These are phyloP conservation scores for Naegleria gruberi DNA, from an alignment of 208 protist species.

Conservation along the genomic window DNA sequence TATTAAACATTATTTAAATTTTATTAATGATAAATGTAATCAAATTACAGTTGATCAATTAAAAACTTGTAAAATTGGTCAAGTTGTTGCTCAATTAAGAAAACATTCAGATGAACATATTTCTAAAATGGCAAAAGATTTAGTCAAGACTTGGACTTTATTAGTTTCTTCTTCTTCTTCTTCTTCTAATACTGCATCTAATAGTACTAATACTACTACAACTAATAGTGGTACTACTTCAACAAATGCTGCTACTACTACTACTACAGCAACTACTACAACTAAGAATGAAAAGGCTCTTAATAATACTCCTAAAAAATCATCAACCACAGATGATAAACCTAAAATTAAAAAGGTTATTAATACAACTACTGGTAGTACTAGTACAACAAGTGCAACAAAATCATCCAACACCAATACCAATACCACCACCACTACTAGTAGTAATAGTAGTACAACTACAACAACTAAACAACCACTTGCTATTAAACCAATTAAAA, in stretches of 20 bases:
- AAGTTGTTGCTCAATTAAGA: neutral
- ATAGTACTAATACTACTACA: neutral
- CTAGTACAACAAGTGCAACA: neutral
- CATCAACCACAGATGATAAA: neutral
- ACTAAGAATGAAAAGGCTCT: neutral
- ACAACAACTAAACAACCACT: neutral
- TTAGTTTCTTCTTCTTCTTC: neutral
- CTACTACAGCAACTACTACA: neutral
- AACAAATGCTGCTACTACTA: neutral
- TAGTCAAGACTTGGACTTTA: neutral
- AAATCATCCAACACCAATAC: neutral
- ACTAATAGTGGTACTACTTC: neutral
- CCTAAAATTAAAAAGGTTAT: neutral
- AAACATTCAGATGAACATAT: neutral
- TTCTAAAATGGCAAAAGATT: no score
- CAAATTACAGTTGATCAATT: neutral
- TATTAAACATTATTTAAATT: neutral
- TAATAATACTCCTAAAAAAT: neutral
- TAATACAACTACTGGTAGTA: neutral
- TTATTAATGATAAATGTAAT: neutral
- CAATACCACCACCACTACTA: neutral
- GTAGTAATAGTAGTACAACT: neutral
- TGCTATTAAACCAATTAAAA: neutral
- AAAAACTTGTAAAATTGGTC: neutral
- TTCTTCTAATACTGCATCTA: neutral